Evolutionary conservation across 148 eudicot genomes (phyloP).

Genomic region (Hydrangea macrophylla): DNA sequence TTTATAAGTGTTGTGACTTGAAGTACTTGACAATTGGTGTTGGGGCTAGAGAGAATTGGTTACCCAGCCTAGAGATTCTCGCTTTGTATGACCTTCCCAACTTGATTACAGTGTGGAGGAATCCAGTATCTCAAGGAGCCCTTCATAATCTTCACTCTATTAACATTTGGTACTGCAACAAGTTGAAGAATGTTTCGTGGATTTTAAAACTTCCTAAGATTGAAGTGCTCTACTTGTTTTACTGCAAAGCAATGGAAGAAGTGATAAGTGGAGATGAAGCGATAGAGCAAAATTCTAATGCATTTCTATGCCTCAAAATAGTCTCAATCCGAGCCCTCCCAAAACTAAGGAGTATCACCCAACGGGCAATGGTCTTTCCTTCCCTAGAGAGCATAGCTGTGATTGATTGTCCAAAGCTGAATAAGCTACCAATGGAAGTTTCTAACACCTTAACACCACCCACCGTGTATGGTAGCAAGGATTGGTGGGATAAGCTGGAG

Average conservation of each 20-base stretch:
- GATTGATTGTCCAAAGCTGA: conserved; percentile 22
- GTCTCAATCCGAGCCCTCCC: conserved; percentile 21
- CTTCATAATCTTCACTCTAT: conserved; percentile 17
- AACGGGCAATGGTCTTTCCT: conserved; percentile 11
- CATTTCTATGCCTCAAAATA: conserved; percentile 16
- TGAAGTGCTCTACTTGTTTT: conserved; percentile 24
- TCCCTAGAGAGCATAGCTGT: conserved; percentile 18
- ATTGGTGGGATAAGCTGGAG: conserved; percentile 25
- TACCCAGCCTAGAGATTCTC: conserved; percentile 22
- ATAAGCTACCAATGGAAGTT: conserved; percentile 21
- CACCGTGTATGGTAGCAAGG: conserved; percentile 22
- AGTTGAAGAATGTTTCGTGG: conserved; percentile 26
- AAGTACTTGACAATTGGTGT: conserved; percentile 10
- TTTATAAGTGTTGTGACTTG: conserved; percentile 21
- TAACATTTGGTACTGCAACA: conserved; percentile 25
- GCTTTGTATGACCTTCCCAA: conserved; percentile 22
- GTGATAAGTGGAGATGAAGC: conserved; percentile 16
- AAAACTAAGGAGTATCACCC: conserved; percentile 8
- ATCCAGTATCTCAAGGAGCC: conserved; percentile 10
- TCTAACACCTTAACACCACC: conserved; percentile 5
- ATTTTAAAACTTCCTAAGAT: conserved; percentile 18
- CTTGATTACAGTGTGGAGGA: conserved; percentile 19
- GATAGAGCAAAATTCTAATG: conserved; percentile 9
- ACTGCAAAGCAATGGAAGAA: conserved; percentile 27
- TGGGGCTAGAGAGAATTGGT: conserved; percentile 17